phyloP scores from a whole-genome alignment of 2,329 filamentous ascomycete genomes.

The Nothopassalora personata region DNA sequence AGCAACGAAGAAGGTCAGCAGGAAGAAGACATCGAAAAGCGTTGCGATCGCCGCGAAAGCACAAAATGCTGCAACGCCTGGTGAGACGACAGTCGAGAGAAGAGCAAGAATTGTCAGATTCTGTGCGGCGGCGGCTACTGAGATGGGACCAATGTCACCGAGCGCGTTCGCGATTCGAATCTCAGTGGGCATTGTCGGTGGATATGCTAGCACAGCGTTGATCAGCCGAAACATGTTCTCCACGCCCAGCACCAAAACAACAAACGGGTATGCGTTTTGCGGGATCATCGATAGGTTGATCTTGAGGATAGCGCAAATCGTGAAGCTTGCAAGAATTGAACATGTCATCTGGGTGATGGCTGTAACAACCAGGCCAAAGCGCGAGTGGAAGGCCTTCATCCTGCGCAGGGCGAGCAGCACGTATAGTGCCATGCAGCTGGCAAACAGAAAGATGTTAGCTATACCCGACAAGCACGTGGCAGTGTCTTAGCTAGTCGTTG shows the following conservation, averaged over 20 bases:
- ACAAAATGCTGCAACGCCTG: constrained; percentile 69
- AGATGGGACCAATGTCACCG: constrained; percentile 65
- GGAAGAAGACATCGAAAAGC: constrained; percentile 70
- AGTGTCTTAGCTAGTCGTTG: too few species aligned
- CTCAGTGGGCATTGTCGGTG: constrained; percentile 62
- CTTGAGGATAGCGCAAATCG: constrained; percentile 68
- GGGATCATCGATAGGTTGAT: constrained; percentile 72
- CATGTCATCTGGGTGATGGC: constrained; percentile 61
- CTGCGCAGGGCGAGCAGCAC: constrained; percentile 63
- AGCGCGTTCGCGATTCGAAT: constrained; percentile 68
- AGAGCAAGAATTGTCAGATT: constrained; percentile 62
- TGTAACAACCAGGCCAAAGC: constrained; percentile 64
- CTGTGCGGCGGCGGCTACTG: constrained; percentile 61
- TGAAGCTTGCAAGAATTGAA: constrained; percentile 73
- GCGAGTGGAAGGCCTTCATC: constrained; percentile 69
- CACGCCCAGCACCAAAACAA: constrained; percentile 70
- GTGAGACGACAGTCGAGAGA: constrained; percentile 62
- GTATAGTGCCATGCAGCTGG: constrained; percentile 54
- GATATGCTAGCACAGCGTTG: constrained; percentile 69
- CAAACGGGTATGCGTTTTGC: constrained; percentile 66
- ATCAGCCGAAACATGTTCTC: constrained; percentile 72
- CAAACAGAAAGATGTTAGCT: too few species aligned
- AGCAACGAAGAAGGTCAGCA: constrained; percentile 73
- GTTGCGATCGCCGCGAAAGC: constrained; percentile 70
- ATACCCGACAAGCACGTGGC: too few species aligned